Base-by-base conservation (phyloP, 345 rosid species). In the Raphanus sativus region DNA sequence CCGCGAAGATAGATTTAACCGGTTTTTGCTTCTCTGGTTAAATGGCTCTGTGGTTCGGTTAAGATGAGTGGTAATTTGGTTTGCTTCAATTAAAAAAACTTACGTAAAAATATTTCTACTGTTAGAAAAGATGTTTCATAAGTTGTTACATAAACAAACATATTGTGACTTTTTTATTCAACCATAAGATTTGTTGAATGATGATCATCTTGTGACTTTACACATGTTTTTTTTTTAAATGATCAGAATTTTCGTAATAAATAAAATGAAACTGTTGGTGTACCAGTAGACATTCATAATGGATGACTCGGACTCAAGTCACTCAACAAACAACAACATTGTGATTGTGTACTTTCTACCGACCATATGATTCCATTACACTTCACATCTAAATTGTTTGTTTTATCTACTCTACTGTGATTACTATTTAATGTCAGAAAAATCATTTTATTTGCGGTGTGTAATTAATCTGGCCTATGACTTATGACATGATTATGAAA, bases 231-330 rank as follows among this genome's bases (percentile, higher is more conserved):
- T 64, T 4, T 0, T 8, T n/a, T n/a, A 40, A 55, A 4, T 15
- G 10, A 70, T 21, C 32, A 65, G 7, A n/a, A 0, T 17, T 30
- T 16, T 59, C 25, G 61, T 42, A 45, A 65, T 60, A 72, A 66
- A 60, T 11, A 60, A 32, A 67, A 29, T 58, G 56, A 58, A 38
- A 34, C 10, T 73, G 69, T 78, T 67, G 40, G 74, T 26, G 56
- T 11, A 25, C 68, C 2, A 12, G 54, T 38, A 52, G 64, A 67
- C 73, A 67, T 17, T 67, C 50, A 67, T 67, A 73, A 79, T 79
- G 82, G 77, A 73, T 79, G 78, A 79, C 65, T 73, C 8, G 69
- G 77, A 73, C 11, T 66, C 73, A 1, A 78, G 65, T 78, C 81
- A 77, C 65, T 66, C 74, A 28, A 67, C 59, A 78, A 60, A 67